phyloP scores from a whole-genome alignment of 1,284 basidiomycete genomes.

The Spongiforma sp. region DNA sequence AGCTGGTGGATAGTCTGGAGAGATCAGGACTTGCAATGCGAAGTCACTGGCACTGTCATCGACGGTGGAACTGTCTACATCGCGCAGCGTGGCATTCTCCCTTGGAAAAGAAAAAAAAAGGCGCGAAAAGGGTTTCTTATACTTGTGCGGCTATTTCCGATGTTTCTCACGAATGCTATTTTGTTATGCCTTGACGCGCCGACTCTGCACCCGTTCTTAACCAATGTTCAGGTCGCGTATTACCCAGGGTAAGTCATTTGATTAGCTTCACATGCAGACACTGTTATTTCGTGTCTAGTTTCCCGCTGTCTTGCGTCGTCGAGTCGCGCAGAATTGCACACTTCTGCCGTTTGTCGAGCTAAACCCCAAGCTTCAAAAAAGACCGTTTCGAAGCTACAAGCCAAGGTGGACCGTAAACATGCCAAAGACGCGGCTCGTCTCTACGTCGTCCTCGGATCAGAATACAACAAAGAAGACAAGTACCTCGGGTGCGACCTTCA shows the following conservation, averaged over 20 bases:
- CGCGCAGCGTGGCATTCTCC: constrained; percentile 57
- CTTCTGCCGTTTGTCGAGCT: constrained; percentile 50
- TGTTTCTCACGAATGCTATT: constrained; percentile 37
- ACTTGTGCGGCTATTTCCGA: constrained; percentile 13
- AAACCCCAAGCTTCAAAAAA: constrained; percentile 43
- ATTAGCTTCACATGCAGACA: not conserved
- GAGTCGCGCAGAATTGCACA: constrained; percentile 56
- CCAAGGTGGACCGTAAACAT: constrained; percentile 50
- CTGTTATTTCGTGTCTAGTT: constrained; percentile 34
- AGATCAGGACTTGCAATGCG: constrained; percentile 45
- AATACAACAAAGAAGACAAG: constrained; percentile 62
- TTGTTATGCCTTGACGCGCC: too few species aligned
- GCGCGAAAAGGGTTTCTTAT: constrained; percentile 25
- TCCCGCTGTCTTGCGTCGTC: constrained; percentile 52
- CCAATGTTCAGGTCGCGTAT: constrained; percentile 44
- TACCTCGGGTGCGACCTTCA: constrained; percentile 72
- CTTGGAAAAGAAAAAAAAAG: constrained; percentile 23
- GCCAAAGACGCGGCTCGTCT: constrained; percentile 54
- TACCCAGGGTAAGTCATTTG: constrained; percentile 34
- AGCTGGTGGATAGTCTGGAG: constrained; percentile 48
- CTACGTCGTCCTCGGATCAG: constrained; percentile 75
- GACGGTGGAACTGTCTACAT: constrained; percentile 45
- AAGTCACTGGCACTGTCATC: constrained; percentile 56
- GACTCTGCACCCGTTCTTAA: not conserved
- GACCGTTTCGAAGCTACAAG: constrained; percentile 57